Base-by-base conservation (phyloP, 177 flowering plant species). In the Telopea speciosissima region DNA sequence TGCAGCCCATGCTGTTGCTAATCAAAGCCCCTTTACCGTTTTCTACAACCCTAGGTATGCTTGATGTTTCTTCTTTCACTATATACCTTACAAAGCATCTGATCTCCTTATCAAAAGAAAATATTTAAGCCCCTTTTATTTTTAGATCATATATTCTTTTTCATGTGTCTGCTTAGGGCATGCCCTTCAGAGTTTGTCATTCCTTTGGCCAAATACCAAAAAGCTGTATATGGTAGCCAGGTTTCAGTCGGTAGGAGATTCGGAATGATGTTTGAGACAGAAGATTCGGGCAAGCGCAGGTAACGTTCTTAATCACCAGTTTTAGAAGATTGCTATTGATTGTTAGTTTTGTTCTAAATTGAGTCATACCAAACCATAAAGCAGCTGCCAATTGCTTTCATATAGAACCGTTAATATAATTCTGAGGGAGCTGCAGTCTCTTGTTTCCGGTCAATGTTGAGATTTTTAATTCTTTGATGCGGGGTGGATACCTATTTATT, bases 1-100 rank as follows among this genome's bases (percentile, higher is more conserved):
- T 74, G 99, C 99, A 28, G 94, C 99, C 73, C 97, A 96, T 81
- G 99, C 99, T 68, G 90, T 96, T 22, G 86, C 97, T 23, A 92
- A 87, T 72, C 82, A 89, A 54, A 93, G 88, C 76, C 85, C 88
- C 56, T 96, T 93, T 76, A 87, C 91, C 12, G 80, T 96, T 49
- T 93, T 90, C 80, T 96, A 90, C 80, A 96, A 93, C 74, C 98
- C 98, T 1, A 88, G 98, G 99, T 87, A 71, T 63, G 66, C 11
- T 63, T 12, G 36, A 58, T 58, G n/a, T n/a, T n/a, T 21, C 23
- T 19, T n/a, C 61, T 62, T 5, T 1, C 16, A 24, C 2, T 42
- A 25, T 26, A 1, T 59, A 16, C 14, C 62, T 36, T 54, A 16
- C 5, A 14, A 42, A 44, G 23, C 6, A 66, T 23, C 13, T 49